phyloP scores from a whole-genome alignment of 495 filamentous ascomycete species.

The Friedmanniomyces endolithicus region DNA sequence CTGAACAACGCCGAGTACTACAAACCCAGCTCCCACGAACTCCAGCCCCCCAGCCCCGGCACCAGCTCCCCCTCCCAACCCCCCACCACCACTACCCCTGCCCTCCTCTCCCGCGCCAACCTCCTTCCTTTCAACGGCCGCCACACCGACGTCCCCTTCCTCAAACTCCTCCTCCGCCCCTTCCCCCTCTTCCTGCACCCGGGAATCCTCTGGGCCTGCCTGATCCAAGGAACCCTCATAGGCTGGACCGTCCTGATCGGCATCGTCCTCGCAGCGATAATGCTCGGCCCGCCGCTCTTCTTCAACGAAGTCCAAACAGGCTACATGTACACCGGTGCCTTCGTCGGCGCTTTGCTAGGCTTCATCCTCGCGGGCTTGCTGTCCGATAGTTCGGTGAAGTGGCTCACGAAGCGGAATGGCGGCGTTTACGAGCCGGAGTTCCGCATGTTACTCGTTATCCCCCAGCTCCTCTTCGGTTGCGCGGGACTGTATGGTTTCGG shows the following conservation, averaged over 20 bases:
- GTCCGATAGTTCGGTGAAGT: slow-evolving; percentile 57
- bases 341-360: slow-evolving; percentile 69
- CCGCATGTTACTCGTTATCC: slow-evolving; percentile 65
- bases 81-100: slow-evolving; percentile 10
- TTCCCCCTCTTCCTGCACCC: slow-evolving; percentile 65
- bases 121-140: slow-evolving; percentile 69
- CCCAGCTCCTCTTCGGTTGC: slow-evolving; percentile 64
- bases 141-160: slow-evolving; percentile 53
- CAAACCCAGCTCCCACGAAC: not conserved
- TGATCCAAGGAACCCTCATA: slow-evolving; percentile 83
- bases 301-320: slow-evolving; percentile 73
- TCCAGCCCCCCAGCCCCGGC: slow-evolving; percentile 1
- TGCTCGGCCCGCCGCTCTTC: slow-evolving; percentile 65
- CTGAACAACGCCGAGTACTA: not conserved
- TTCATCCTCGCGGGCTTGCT: slow-evolving; percentile 61
- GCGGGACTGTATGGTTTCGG: slow-evolving; percentile 80
- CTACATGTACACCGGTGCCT: slow-evolving; percentile 80
- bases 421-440: slow-evolving; percentile 91
- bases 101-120: slow-evolving; percentile 41
- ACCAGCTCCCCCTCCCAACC: slow-evolving; percentile 1
- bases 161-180: slow-evolving; percentile 48
- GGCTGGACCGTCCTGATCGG: slow-evolving; percentile 94
- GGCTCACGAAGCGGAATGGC: slow-evolving; percentile 58
- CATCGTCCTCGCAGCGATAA: slow-evolving; percentile 71
- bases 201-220: slow-evolving; percentile 75